Base-by-base conservation (phyloP, 2,329 filamentous ascomycete species). In the Penicillium sp. region DNA sequence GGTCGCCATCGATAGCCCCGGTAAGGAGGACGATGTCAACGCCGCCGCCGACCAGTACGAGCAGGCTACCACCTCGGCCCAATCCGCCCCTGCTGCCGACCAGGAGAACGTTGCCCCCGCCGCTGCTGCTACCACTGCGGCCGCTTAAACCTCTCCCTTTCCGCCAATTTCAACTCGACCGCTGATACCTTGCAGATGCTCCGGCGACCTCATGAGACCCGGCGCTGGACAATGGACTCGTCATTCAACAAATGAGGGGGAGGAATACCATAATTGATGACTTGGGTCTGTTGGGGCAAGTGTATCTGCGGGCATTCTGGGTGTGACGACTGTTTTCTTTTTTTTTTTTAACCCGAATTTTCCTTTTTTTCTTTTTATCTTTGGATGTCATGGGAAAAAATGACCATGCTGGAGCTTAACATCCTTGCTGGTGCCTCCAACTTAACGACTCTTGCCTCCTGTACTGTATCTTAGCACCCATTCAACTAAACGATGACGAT, bases 1-100 rank as follows among this genome's bases (percentile, higher is more conserved):
- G 87, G 90, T 98, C 69, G 93, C 93, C 68, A 97, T 98, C 68
- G 93, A 98, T 79, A 96, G 90, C 80, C 93, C 93, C 57, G 91
- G 94, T 76, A 98, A 97, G 86, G 91, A 96, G 75, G 91, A 96
- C 69, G 83, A 86, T 66, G 85, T 78, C 61, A 71, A 75, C 49
- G 76, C 74, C 56, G 74, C 69, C 50, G 69, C 71, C 47, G 74
- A 77, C 45, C 69, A 71, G 53, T 61, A 65, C 45, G 66, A 69
- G 49, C 70, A 75, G 63, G 66, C 68, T 45, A 74, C 76, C 61
- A 59, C 62, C 43, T 55, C 66, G 27, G 60, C 64, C 47, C 29
- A 32, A 4, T 7, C 29, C 11, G 29, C 29, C 29, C 11, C 29
- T 11, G 11, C 29, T 32, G 29, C 29, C 29, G 29, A 11, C 29